Base-by-base conservation (phyloP, 257 asterid genomes). In the Solanum virginianum region DNA sequence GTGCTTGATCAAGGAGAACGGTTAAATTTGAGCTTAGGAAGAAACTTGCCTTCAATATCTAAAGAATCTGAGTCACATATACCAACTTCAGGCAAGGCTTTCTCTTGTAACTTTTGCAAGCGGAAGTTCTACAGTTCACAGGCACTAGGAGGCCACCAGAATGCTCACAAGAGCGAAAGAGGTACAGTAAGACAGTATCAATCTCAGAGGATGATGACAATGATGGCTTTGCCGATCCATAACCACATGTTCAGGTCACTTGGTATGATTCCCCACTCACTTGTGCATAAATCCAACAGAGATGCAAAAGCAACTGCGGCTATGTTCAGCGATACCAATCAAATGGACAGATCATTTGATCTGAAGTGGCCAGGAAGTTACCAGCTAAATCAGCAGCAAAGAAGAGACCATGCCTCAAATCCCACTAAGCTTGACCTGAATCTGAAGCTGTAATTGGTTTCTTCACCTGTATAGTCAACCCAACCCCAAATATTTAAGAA, bases 71-170 rank as follows among this genome's bases (percentile, higher is more conserved):
- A 91, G 72, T 84, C 85, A 84, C 92, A 88, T 65, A 68, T 91
- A 87, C 86, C 90, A 9, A 86, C 87, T 77, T 66, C 92, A 24
- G 80, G 89, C 11, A 96, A 92, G 92, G 89, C 91, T 65, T 96
- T 93, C 89, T 93, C 98, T 17, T 95, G 99, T 89, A 94, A 94
- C 90, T 96, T 93, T 92, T 96, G 99, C 92, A 91, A 88, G 96
- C 83, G 99, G 79, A 96, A 95, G 85, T 96, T 96, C 83, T 93
- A 92, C 89, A 96, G 95, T 85, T 94, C 98, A 80, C 98, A 96
- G 84, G 99, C 99, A 74, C 88, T 96, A 88, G 98, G 99, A 2
- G 99, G 99, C 26, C 99, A 96, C 88, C 98, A 96, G 89, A 96
- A 96, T 87, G 99, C 98, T 57, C 99, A 95, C 93, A 95, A 94